Percentiles rank a stretch among this genome's conserved stretches.
phyloP scores from a whole-genome alignment of 2,329 filamentous ascomycete genomes.

The Pseudogymnoascus sp. region DNA sequence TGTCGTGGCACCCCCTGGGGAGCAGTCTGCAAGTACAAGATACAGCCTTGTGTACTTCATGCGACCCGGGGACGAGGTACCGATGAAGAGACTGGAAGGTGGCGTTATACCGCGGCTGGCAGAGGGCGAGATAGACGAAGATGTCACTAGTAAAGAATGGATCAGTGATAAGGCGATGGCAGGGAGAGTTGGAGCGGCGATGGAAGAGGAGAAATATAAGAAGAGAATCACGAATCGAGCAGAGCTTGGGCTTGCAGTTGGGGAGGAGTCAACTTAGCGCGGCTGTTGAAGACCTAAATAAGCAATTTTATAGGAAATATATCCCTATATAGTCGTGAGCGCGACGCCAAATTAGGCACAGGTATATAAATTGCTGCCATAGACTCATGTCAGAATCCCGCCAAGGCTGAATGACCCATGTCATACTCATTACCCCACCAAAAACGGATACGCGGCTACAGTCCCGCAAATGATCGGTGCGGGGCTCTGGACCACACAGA shows the following conservation, averaged over 20 bases:
- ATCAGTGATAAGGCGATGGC: constrained; percentile 15
- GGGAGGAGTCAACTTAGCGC: not conserved
- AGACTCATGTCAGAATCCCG: not conserved
- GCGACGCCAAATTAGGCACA: not conserved
- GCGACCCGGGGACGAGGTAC: constrained; percentile 41
- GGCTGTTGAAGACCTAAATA: not conserved
- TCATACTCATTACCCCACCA: not conserved
- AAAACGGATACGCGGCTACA: not conserved
- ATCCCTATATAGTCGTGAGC: not conserved
- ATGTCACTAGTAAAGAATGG: constrained; percentile 22
- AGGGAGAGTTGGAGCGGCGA: not conserved
- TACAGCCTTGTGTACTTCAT: constrained; percentile 49
- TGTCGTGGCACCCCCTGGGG: constrained; percentile 28
- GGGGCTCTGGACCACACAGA: not conserved
- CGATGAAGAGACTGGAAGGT: constrained; percentile 20
- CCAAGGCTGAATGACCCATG: not conserved
- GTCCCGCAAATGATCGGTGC: no score
- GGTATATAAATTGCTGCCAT: not conserved
- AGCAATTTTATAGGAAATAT: not conserved
- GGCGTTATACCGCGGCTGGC: constrained; percentile 19
- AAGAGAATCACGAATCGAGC: constrained; percentile 5
- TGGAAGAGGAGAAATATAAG: constrained; percentile 5
- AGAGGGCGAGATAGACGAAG: constrained; percentile 18
- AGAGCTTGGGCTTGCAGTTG: not conserved
- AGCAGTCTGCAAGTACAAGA: constrained; percentile 26